Percentiles rank a stretch among this genome's conserved stretches.
phyloP scores from a whole-genome alignment of 2,329 filamentous ascomycete genomes.

The Colletotrichum theobromicola region DNA sequence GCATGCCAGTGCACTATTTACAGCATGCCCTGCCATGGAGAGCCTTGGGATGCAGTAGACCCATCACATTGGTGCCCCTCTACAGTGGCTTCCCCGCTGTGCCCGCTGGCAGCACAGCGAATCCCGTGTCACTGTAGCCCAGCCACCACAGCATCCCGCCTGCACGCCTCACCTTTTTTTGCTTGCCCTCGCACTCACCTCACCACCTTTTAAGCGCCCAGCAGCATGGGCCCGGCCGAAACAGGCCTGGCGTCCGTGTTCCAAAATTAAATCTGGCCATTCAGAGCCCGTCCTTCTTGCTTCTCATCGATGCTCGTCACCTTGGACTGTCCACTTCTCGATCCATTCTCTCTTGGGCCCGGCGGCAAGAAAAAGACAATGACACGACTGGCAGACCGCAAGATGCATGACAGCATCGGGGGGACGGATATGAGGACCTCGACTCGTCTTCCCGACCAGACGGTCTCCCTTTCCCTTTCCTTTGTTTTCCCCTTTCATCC shows the following conservation, averaged over 20 bases:
- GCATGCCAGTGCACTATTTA: not conserved
- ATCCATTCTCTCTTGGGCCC: not conserved
- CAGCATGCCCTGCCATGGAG: not conserved
- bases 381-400: slow-evolving; percentile 5
- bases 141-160: not conserved
- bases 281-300: not conserved
- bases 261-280: slow-evolving; percentile 15
- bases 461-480: not conserved
- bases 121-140: not conserved
- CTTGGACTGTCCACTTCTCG: slow-evolving; percentile 10
- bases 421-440: slow-evolving; percentile 10
- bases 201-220: slow-evolving; percentile 19
- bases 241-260: slow-evolving; percentile 15
- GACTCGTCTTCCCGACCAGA: not conserved
- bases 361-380: slow-evolving; percentile 6
- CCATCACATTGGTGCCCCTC: slow-evolving; percentile 5
- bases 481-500: slow-evolving; percentile 8
- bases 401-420: not conserved
- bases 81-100: not conserved
- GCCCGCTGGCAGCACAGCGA: not conserved
- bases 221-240: slow-evolving; percentile 7
- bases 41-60: not conserved
- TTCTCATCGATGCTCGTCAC: slow-evolving; percentile 1
- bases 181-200: not conserved
- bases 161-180: not conserved